Evolutionary conservation across 257 asterid genomes (phyloP), one percentile per base, ranked within the genome.

Genomic region (Solanum pinnatisectum): DNA sequence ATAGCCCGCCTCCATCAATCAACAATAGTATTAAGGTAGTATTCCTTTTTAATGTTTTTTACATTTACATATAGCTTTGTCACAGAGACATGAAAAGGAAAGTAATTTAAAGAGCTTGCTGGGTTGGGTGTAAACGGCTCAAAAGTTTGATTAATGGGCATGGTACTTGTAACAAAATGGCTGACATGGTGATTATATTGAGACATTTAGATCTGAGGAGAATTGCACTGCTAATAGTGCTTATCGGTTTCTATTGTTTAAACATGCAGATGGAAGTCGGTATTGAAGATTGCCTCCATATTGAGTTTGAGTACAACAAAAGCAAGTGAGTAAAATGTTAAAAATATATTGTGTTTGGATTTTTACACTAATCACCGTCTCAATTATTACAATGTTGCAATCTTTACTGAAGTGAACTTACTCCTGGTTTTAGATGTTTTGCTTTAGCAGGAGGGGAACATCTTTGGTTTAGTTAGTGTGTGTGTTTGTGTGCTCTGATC

Each of bases 241-340:
- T 79, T 25, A 40, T 63, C 14, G n/a, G 27, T 42, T 16, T 33
- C 74, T 59, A n/a, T 87, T 86, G 83, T 90, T 89, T 60, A 83
- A 76, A 76, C 86, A 85, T 92, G 93, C 91, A 97, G 99, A 97
- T 97, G 99, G 99, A 97, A 90, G 99, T 97, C 76, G 99, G 99
- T 71, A 97, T 97, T 67, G 99, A 97, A 88, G 99, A 96, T 92
- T 96, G 99, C 92, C 99, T 97, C 88, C 99, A 97, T 88, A 97
- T 97, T 40, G 99, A 97, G 94, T 97, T 97, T 85, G 99, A 96
- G 93, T 97, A 97, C 96, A 96, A 96, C 88, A 96, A 96, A 94
- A 94, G 98, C 99, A 97, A 97, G 99, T 96, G 93, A 88, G 98
- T 87, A 44, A 42, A 16, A 18, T 49, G 27, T 30, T 20, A 36